phyloP scores from a whole-genome alignment of 371 early-diverging fungal species.

The Fennellomyces sp. region DNA sequence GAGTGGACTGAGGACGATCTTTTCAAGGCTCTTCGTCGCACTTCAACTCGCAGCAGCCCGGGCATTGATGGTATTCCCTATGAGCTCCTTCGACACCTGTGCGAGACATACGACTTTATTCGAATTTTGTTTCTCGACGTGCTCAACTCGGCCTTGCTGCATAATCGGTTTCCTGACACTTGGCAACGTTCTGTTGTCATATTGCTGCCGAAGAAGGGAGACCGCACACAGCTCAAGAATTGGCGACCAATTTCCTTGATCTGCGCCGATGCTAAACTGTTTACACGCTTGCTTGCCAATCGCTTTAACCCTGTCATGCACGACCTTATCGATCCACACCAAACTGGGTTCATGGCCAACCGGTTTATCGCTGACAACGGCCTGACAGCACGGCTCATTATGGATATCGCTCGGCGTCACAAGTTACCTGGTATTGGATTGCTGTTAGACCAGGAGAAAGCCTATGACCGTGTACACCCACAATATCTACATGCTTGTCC shows the following conservation, averaged over 20 bases:
- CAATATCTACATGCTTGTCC: neutral
- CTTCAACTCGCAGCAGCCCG: neutral
- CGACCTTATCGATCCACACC: conserved; percentile 3
- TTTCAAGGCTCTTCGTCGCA: neutral
- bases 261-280: conserved; percentile 10
- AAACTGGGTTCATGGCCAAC: conserved; percentile 7
- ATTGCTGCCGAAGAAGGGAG: neutral
- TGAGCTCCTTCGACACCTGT: neutral
- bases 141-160: neutral
- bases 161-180: neutral
- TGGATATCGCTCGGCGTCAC: neutral
- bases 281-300: neutral
- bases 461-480: conserved; percentile 18
- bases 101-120: neutral
- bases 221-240: neutral
- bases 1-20: too few relatives aligned
- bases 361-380: conserved; percentile 7
- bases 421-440: neutral
- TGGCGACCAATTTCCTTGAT: conserved; percentile 10
- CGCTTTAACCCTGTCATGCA: neutral
- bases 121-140: neutral
- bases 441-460: conserved; percentile 13
- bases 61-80: neutral
- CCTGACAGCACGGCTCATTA: neutral
- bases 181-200: neutral